Conservation (phyloP, 805 yeast species). For the Ogataea sp. region DNA sequence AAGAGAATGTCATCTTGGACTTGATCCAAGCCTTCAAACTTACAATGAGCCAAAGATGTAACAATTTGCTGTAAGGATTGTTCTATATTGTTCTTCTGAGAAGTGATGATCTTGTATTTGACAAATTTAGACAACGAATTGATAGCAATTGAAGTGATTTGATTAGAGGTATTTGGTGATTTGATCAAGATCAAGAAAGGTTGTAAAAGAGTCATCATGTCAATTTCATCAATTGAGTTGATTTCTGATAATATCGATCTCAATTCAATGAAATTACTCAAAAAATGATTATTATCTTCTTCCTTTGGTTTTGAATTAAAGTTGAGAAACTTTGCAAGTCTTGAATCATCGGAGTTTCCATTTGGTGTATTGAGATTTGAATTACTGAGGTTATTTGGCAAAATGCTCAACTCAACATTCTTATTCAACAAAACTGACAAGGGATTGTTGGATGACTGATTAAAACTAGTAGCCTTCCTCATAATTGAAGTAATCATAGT, state of each 20-base stretch:
- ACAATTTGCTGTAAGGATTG: constrained; percentile 58
- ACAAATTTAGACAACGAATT: constrained; percentile 68
- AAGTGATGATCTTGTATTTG: constrained; percentile 57
- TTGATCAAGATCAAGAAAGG: constrained; percentile 83
- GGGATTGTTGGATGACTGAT: constrained; percentile 46
- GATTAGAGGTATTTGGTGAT: constrained; percentile 79
- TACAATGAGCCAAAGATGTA: constrained; percentile 80
- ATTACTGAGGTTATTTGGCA: not conserved
- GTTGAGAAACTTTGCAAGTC: constrained; percentile 25
- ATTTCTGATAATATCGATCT: constrained; percentile 60
- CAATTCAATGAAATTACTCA: constrained; percentile 73
- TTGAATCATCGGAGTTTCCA: not conserved
- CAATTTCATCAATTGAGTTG: constrained; percentile 45
- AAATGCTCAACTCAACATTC: not conserved
- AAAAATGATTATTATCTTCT: constrained; percentile 44
- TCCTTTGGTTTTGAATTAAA: constrained; percentile 1
- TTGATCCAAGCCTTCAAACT: constrained; percentile 93
- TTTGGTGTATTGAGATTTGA: not conserved
- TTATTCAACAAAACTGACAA: constrained; percentile 79
- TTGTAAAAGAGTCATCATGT: constrained; percentile 65
- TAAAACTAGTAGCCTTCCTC: constrained; percentile 76
- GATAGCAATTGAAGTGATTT: constrained; percentile 75
- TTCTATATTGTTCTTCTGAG: constrained; percentile 44
- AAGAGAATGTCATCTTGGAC: constrained; percentile 87
- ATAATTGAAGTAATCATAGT: constrained; percentile 79